Conservation (phyloP, 495 filamentous ascomycete genomes). For the Neurospora sp. region DNA sequence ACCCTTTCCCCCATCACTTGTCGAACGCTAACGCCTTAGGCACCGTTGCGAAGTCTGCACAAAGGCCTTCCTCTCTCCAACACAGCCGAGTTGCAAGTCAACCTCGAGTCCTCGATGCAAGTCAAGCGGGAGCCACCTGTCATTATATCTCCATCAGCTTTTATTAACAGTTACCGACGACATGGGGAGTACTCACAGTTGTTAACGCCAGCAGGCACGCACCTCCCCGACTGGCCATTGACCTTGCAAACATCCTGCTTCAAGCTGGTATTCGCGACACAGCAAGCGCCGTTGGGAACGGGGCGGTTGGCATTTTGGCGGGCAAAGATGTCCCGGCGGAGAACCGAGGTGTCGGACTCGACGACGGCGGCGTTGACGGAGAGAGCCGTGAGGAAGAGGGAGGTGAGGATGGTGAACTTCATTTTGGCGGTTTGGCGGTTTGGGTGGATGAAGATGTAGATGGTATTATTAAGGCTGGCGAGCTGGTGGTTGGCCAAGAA, state of each 20-base stretch:
- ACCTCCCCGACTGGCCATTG: conserved; percentile 16
- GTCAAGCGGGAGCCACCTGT: conserved; percentile 14
- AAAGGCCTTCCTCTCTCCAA: conserved; percentile 17
- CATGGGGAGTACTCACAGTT: conserved; percentile 9
- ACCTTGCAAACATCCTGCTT: conserved; percentile 24
- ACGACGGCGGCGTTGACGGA: conserved; percentile 5
- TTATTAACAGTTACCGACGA: not conserved
- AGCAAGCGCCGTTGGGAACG: conserved; percentile 20
- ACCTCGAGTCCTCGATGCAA: conserved; percentile 13
- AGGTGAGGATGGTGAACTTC: conserved; percentile 7
- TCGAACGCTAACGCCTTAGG: not conserved
- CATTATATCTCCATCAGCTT: not conserved
- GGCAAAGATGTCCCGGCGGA: conserved; percentile 9
- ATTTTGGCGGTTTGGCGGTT: conserved; percentile 2
- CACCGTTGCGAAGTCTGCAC: conserved; percentile 5
- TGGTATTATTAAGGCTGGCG: no score
- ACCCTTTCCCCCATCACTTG: no score
- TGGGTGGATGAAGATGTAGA: conserved; percentile 5
- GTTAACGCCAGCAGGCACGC: conserved; percentile 17
- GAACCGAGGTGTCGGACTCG: conserved; percentile 5
- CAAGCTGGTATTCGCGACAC: conserved; percentile 19
- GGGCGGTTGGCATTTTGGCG: conserved; percentile 23
- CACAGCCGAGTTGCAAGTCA: conserved; percentile 16
- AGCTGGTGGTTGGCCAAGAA: not conserved
- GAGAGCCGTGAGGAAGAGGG: conserved; percentile 4